phyloP scores from a whole-genome alignment of 1,284 basidiomycete species.

The Tetrapyrgos nigripes region DNA sequence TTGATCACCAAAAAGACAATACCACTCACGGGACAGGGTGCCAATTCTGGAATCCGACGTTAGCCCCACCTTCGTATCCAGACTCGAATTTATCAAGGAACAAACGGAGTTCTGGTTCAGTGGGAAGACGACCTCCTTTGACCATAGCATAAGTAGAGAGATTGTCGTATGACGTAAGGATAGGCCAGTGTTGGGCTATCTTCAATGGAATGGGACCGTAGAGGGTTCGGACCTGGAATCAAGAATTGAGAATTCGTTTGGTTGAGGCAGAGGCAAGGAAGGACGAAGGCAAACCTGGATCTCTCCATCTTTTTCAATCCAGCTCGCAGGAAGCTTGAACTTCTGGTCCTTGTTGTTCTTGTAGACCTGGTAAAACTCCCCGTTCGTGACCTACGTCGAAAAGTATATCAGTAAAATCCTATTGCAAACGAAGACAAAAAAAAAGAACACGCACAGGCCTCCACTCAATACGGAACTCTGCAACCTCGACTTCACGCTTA shows the following conservation, averaged over 20 bases:
- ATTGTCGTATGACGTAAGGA: constrained; percentile 83
- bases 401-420: neutral
- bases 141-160: constrained; percentile 82
- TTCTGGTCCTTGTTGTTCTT: constrained; percentile 46
- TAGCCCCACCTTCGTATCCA: constrained; percentile 77
- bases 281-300: constrained; percentile 46
- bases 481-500: constrained; percentile 59
- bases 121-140: constrained; percentile 91
- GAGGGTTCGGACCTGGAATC: constrained; percentile 77
- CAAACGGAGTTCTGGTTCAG: constrained; percentile 85
- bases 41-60: constrained; percentile 92
- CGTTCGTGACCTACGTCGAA: constrained; percentile 71
- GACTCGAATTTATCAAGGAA: constrained; percentile 77
- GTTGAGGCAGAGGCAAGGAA: neutral
- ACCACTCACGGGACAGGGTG: constrained; percentile 85
- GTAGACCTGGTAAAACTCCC: constrained; percentile 73
- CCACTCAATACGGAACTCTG: constrained; percentile 78
- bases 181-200: constrained; percentile 85
- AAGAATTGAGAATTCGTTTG: constrained; percentile 2
- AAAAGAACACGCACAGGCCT: constrained; percentile 62
- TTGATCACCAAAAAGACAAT: neutral
- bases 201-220: constrained; percentile 86
- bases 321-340: constrained; percentile 65
- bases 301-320: constrained; percentile 61
- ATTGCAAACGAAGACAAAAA: neutral